Evolutionary conservation across 345 rosid genomes (phyloP), one percentile per base, ranked within the genome.

Genomic region (Linum usitatissimum): DNA sequence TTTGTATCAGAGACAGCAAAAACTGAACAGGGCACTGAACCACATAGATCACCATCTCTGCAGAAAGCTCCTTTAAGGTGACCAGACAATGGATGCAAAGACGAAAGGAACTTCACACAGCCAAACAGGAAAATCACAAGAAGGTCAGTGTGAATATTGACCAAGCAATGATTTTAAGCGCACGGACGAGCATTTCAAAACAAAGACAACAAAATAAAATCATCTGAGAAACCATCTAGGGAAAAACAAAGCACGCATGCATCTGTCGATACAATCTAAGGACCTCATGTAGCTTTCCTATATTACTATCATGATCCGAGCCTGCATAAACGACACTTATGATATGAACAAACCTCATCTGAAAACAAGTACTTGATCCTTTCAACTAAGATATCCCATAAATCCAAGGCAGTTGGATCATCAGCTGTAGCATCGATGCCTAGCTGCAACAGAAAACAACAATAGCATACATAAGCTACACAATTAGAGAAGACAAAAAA

Each of bases 61-160:
- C 64, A 68, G 57, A 82, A 83, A 69, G 86, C 66, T 19, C 88
- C 98, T 80, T 79, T 84, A 64, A 92, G 73, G 85, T 89, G 98
- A 74, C 86, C 80, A 55, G 88, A 78, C 66, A 92, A 70, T 5
- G 97, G 98, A 70, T 84, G 84, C 49, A 63, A 66, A 60, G 80
- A 70, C 68, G 82, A 79, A 61, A 87, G 86, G 79, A 89, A 89
- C 98, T 92, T 68, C 39, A 70, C 60, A 53, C 45, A 30, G 67
- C 56, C 39, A 62, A 68, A 64, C 58, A 64, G 12, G 70, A 55
- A 59, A 53, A 10, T 55, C 59, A 60, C 3, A 57, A 49, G n/a
- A 66, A 10, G 13, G 58, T 53, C 18, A 56, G 36, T 55, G 31
- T 42, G 10, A 40, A 23, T 57, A 39, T 19, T n/a, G 23, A 18